Base-by-base conservation (phyloP, 805 yeast genomes). In the Spathaspora hagerdaliae region DNA sequence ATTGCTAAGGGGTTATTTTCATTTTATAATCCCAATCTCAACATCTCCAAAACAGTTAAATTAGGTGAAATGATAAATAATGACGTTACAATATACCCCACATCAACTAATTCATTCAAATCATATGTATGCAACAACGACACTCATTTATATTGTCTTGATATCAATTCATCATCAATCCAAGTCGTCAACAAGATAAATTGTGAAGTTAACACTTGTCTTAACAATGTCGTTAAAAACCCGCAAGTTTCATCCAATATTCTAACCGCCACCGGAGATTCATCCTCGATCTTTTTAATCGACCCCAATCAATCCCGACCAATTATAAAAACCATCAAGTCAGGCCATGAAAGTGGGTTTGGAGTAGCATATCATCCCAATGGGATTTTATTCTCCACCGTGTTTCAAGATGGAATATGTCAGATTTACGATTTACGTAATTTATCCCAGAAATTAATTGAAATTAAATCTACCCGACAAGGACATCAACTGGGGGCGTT, bases 71-170 rank as follows among this genome's bases (percentile, higher is more conserved):
- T 83, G 65, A 89, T 91, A 55, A 90, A 89, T 62, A 90, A 90
- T 63, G 80, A 87, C 41, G 95, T 89, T 27, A 65, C 82, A 0
- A 56, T 85, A 27, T 67, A 77, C 56, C 74, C 70, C 45, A 31
- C 71, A 19, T 47, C 62, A 5, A 38, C 51, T 5, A 46, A 46
- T 15, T 71, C 73, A 36, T 83, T 75, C 58, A 69, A 73, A 38
- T 77, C 91, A 1, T 76, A 79, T 49, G 79, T 87, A 19, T 90
- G 97, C 63, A 91, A 90, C 61, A 91, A 91, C 61, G 98, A 91
- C 61, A 77, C 81, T 37, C 71, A 78, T 43, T 67, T 90, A 42
- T 88, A 90, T 57, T 68, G 75, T 42, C 73, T 87, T 45, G 84
- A 83, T 52, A 71, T 89, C 7, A 58, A 64, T 36, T 75, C 73